These are phyloP conservation scores for Colletotrichum sp. DNA, from an alignment of 2,329 filamentous ascomycete species.

Conservation along the genomic window DNA sequence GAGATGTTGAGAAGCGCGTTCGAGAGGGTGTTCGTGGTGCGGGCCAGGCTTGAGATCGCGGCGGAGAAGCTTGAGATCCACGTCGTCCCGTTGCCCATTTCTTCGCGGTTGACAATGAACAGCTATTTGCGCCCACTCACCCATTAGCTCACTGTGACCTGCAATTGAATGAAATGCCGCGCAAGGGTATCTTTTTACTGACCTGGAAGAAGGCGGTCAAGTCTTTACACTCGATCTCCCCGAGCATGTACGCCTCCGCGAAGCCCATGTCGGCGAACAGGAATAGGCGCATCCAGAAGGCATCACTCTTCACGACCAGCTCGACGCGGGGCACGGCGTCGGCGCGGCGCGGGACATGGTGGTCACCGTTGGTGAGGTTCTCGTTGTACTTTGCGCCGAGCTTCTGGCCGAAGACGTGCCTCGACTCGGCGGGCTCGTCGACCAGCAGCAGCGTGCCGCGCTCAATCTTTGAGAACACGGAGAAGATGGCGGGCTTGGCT, in stretches of 20 bases:
- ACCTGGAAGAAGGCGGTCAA: slow-evolving; percentile 73
- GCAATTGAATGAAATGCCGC: not conserved
- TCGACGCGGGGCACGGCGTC: slow-evolving; percentile 50
- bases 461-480: slow-evolving; percentile 51
- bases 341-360: slow-evolving; percentile 32
- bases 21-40: slow-evolving; percentile 61
- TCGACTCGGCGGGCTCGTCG: slow-evolving; percentile 49
- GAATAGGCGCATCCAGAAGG: slow-evolving; percentile 73
- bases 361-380: slow-evolving; percentile 36
- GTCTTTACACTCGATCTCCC: slow-evolving; percentile 71
- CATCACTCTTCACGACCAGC: slow-evolving; percentile 66
- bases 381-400: slow-evolving; percentile 41
- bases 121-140: slow-evolving; percentile 47
- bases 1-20: slow-evolving; percentile 70
- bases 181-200: slow-evolving; percentile 13
- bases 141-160: slow-evolving; percentile 20
- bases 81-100: slow-evolving; percentile 69
- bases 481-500: slow-evolving; percentile 50
- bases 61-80: slow-evolving; percentile 63
- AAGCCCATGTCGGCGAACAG: slow-evolving; percentile 80
- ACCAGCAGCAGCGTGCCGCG: slow-evolving; percentile 52
- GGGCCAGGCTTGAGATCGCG: slow-evolving; percentile 62
- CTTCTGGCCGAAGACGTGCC: slow-evolving; percentile 51
- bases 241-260: slow-evolving; percentile 75
- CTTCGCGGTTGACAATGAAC: slow-evolving; percentile 72